These are phyloP conservation scores for Lentinula sp. DNA, from an alignment of 768 basidiomycete species.

Conservation along the genomic window DNA sequence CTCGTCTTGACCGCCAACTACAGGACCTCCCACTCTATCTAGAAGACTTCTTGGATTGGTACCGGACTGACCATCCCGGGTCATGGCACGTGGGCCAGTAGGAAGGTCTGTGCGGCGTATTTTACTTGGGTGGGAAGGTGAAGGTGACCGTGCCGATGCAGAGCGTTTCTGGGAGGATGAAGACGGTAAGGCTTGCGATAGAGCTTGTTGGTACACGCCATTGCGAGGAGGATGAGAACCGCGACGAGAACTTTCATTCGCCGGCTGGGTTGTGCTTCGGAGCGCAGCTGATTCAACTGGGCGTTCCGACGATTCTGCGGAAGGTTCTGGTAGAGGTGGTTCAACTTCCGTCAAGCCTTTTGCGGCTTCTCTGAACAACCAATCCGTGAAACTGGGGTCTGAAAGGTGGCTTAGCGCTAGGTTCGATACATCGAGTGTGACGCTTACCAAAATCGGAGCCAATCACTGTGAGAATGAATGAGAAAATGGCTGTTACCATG, in stretches of 20 bases:
- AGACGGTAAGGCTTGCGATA: slow-evolving; percentile 57
- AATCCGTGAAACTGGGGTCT: slow-evolving; percentile 84
- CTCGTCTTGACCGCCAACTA: slow-evolving; percentile 46
- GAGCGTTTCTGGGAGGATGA: slow-evolving; percentile 56
- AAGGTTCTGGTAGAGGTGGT: slow-evolving; percentile 25
- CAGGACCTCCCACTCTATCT: slow-evolving; percentile 71
- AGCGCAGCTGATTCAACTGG: slow-evolving; percentile 19
- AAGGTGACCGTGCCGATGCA: slow-evolving; percentile 63
- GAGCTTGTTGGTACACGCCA: slow-evolving; percentile 67
- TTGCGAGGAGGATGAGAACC: slow-evolving; percentile 44
- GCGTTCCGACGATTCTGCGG: slow-evolving; percentile 20
- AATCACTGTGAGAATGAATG: slow-evolving; percentile 40
- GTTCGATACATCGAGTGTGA: slow-evolving; percentile 1
- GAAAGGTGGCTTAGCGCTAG: slow-evolving; percentile 1
- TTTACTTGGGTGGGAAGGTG: slow-evolving; percentile 62
- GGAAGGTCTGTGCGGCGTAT: slow-evolving; percentile 71
- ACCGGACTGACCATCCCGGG: slow-evolving; percentile 30
- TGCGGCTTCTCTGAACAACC: slow-evolving; percentile 78
- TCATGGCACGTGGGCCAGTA: slow-evolving; percentile 84
- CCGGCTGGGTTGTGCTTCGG: slow-evolving; percentile 24
- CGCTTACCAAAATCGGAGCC: slow-evolving; percentile 74
- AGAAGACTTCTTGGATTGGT: slow-evolving; percentile 58
- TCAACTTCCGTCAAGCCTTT: slow-evolving; percentile 59
- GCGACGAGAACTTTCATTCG: slow-evolving; percentile 36
- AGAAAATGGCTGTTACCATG: background rate